These are phyloP conservation scores for Apiospora koreana DNA, from an alignment of 2,329 filamentous ascomycete species.

Conservation along the genomic window DNA sequence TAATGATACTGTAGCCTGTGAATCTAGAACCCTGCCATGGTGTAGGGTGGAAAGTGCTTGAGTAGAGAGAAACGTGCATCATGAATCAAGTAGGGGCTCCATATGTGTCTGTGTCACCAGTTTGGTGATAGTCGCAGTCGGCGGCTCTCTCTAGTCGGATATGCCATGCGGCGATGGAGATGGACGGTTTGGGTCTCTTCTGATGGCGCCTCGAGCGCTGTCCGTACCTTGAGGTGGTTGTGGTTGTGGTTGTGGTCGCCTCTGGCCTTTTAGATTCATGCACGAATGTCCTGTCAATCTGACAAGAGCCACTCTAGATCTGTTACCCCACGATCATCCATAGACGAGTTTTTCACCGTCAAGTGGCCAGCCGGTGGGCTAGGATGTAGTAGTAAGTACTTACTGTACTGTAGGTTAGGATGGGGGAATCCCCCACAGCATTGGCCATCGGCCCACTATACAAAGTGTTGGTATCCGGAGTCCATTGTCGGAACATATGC, in stretches of 20 bases:
- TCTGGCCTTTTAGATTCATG: neutral
- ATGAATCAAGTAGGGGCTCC: slow-evolving; percentile 8
- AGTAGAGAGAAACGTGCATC: neutral
- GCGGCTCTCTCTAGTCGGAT: neutral
- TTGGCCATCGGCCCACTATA: neutral
- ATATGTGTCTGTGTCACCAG: neutral
- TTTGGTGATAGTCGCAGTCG: neutral
- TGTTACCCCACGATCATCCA: neutral
- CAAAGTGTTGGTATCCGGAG: neutral
- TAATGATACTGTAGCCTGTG: neutral
- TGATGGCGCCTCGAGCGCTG: neutral
- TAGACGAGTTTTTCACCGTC: neutral
- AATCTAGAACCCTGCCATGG: neutral
- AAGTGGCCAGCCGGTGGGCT: neutral
- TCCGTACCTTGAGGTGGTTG: neutral
- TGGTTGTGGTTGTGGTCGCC: neutral
- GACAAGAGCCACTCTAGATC: neutral
- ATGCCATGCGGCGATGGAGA: neutral
- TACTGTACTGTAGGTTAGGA: too few species aligned
- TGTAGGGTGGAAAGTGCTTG: neutral
- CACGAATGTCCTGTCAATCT: neutral
- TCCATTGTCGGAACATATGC: neutral
- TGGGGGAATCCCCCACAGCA: neutral
- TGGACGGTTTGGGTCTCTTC: too few species aligned
- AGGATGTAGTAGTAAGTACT: too few species aligned